These are phyloP conservation scores for Hondaea fermentalgiana DNA, from an alignment of 108 stramenopile species.

Conservation along the genomic window DNA sequence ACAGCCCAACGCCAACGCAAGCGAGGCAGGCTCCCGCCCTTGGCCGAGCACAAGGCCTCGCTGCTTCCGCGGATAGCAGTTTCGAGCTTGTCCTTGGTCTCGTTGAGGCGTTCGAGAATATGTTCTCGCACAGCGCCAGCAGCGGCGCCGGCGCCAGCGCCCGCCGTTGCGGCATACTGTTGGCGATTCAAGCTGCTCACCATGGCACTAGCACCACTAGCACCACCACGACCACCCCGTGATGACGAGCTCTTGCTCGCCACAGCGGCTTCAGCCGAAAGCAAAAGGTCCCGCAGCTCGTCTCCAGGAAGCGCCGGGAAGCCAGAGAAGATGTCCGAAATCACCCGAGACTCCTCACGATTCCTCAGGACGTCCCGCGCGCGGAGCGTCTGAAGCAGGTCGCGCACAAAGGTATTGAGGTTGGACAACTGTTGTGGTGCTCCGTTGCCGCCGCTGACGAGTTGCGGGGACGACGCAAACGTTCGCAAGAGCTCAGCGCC, in stretches of 20 bases:
- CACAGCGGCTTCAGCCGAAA: background rate
- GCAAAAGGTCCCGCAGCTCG: background rate
- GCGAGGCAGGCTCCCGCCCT: background rate
- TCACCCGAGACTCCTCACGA: background rate
- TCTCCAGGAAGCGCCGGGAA: background rate
- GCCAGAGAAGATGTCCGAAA: background rate
- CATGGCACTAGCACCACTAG: background rate
- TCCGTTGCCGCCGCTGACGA: background rate
- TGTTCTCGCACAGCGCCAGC: background rate
- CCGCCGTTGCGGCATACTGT: background rate
- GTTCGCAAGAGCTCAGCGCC: background rate
- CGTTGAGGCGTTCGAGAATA: background rate
- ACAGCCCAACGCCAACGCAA: background rate
- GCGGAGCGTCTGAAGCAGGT: background rate
- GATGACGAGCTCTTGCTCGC: background rate
- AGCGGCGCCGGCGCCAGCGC: background rate
- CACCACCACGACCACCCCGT: too few relatives aligned
- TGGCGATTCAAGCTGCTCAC: background rate
- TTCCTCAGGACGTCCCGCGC: background rate
- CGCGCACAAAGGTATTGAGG: background rate
- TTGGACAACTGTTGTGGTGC: background rate
- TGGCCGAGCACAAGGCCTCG: background rate
- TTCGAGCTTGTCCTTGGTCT: background rate
- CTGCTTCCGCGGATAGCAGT: background rate
- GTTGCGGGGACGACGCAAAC: background rate